Evolutionary conservation across 768 basidiomycete species (phyloP), one percentile per base, ranked within the genome.

Genomic region (Lactifluus hygrophoroides): DNA sequence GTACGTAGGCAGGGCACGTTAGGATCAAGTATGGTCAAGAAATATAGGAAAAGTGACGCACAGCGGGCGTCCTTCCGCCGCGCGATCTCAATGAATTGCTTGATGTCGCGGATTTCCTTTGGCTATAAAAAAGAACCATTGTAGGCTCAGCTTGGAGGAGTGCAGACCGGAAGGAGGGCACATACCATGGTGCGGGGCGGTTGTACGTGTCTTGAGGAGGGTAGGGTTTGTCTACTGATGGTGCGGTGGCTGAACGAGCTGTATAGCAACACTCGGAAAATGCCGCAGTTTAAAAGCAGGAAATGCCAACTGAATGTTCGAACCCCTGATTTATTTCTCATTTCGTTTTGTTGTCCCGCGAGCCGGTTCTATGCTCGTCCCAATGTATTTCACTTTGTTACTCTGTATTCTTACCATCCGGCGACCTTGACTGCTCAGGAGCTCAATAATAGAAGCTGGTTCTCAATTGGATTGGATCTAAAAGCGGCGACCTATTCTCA

Each of bases 21-120:
- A 65, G 47, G 19, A 38, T n/a, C 19, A 44, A 28, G 17, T 28
- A 48, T 30, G 32, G 17, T 21, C 28, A 14, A 23, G 52, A 57
- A 38, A 27, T 17, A 16, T 47, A 19, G 21, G 13, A 58, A 25
- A 43, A 25, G 35, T 44, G 38, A 86, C 94, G 74, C 70, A 96
- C 95, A 85, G 60, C 83, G 84, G 65, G 96, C 96, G 83, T 96
- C 95, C 83, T 93, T 95, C 78, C 95, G 85, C 79, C 86, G 85
- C 56, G 94, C 87, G 73, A 95, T 91, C 78, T 93, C 88, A 74
- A 98, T 90, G 80, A 98, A 97, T 75, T 90, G 81, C 80, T 98
- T 99, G 82, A 98, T 97, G 76, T 98, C 94, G 68, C 82, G 80
- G 78, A 99, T 86, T 84, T 97, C 90, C 78, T 96, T 94, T 61